Percentiles rank a stretch among this genome's conserved stretches.
These are phyloP conservation scores for Cerrena zonata DNA, from an alignment of 1,284 basidiomycete species.

Conservation along the genomic window DNA sequence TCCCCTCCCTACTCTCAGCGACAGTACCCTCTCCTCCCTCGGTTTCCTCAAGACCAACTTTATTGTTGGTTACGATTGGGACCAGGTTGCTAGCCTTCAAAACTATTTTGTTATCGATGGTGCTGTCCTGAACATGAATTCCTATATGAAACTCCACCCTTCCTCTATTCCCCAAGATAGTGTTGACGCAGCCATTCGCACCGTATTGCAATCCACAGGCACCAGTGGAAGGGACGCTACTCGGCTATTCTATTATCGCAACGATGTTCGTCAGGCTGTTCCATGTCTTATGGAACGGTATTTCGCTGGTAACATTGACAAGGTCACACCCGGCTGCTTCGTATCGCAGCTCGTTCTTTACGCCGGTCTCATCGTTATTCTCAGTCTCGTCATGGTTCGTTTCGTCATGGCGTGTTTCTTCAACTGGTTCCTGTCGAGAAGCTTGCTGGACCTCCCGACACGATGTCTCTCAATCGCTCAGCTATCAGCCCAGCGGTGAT, in stretches of 20 bases:
- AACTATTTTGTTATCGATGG: slow-evolving; percentile 90
- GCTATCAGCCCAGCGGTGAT: slow-evolving; percentile 91
- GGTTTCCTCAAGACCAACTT: slow-evolving; percentile 59
- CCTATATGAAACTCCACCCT: slow-evolving; percentile 78
- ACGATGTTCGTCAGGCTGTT: slow-evolving; percentile 62
- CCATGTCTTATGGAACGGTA: slow-evolving; percentile 82
- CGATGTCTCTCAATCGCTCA: slow-evolving; percentile 61
- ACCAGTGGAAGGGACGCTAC: slow-evolving; percentile 84
- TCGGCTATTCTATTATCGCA: slow-evolving; percentile 70
- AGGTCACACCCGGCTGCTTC: slow-evolving; percentile 93
- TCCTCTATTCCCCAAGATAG: slow-evolving; percentile 64
- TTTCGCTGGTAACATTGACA: slow-evolving; percentile 91
- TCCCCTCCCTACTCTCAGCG: slow-evolving; percentile 53
- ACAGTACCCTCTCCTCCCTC: slow-evolving; percentile 53
- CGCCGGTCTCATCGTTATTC: slow-evolving; percentile 84
- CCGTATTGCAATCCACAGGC: slow-evolving; percentile 49
- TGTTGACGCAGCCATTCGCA: slow-evolving; percentile 82
- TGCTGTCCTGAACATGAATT: slow-evolving; percentile 85
- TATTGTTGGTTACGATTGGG: slow-evolving; percentile 84
- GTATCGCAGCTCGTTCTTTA: slow-evolving; percentile 88
- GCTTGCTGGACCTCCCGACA: slow-evolving; percentile 70
- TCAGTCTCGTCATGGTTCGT: slow-evolving; percentile 83
- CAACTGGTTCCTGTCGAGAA: slow-evolving; percentile 88
- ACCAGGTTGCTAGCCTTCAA: slow-evolving; percentile 61
- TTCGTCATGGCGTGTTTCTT: slow-evolving; percentile 96